Evolutionary conservation across 352 stramenopile genomes (phyloP), one percentile per base, ranked within the genome.

Genomic region (Globisporangium recalcitrans): DNA sequence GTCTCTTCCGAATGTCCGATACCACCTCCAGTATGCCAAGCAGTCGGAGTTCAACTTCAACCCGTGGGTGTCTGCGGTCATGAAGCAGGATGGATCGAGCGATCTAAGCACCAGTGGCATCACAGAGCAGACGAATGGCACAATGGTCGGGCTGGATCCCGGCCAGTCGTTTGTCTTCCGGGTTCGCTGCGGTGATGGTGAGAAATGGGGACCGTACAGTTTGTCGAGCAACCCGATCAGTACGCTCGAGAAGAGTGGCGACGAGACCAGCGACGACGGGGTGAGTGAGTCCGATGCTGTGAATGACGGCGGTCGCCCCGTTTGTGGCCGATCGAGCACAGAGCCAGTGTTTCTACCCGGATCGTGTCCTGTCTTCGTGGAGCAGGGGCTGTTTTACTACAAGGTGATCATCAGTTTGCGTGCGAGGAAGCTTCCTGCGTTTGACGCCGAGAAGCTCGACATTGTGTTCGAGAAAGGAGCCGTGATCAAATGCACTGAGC

Each of bases 171-270:
- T 87, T 27, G 75, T 88, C 4, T 88, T 91, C 49, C 80, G 82
- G 1, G 75, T 91, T 22, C 82, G 82, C 40, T 91, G 78, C 49
- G 78, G 80, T 7, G 68, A 75, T 49, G 70, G 69, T 6, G 65
- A 82, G n/a, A 74, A 64, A 13, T 91, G 82, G 82, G 80, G 82
- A 1, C 75, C 78, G 4, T 91, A 87, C 56, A 91, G 82, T 58
- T 51, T 87, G 48, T 83, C 82, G 0, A 91, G 82, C 44, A 52
- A 57, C 1, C 68, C 71, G 2, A 88, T 91, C 69, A 78, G 46
- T 10, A 91, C 80, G 1, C 58, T 87, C 16, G 73, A 86, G 59
- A 73, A 70, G n/a, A 54, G 56, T 9, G 34, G 21, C 3, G 49
- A 62, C 32, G 31, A 58, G 9, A 42, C 29, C 53, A 55, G 29